Evolutionary conservation across 495 filamentous ascomycete genomes (phyloP).

Genomic region (Achaetomiella virescens): DNA sequence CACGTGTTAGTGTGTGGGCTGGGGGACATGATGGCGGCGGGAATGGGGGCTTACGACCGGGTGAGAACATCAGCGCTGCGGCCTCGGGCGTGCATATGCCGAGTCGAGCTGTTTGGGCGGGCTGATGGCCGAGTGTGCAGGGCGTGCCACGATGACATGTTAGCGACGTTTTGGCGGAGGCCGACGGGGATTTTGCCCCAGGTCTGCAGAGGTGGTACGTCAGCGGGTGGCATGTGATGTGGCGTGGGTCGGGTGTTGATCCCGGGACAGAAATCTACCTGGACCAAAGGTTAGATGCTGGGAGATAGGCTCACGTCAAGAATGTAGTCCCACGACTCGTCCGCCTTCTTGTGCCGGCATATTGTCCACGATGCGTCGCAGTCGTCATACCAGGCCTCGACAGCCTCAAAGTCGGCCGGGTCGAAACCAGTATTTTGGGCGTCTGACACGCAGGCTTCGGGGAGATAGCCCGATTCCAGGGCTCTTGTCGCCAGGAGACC

Average conservation of each 20-base stretch:
- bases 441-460: slow-evolving; percentile 13
- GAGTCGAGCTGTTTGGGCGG: not conserved
- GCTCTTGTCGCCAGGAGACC: not conserved
- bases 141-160: slow-evolving; percentile 13
- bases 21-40: not conserved
- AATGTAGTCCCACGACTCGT: slow-evolving; percentile 8
- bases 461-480: slow-evolving; percentile 14
- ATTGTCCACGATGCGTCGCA: slow-evolving; percentile 20
- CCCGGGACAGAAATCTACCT: no score
- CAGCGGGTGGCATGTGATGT: no score
- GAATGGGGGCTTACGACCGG: not conserved
- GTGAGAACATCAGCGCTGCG: slow-evolving; percentile 3
- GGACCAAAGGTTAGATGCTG: not conserved
- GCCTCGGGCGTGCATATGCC: slow-evolving; percentile 18
- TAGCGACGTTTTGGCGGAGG: slow-evolving; percentile 19
- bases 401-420: slow-evolving; percentile 11
- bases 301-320: slow-evolving; percentile 10
- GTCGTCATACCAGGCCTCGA: slow-evolving; percentile 18
- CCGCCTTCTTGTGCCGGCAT: slow-evolving; percentile 17
- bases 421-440: slow-evolving; percentile 10
- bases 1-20: not conserved
- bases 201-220: slow-evolving; percentile 11
- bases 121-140: not conserved
- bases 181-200: slow-evolving; percentile 21
- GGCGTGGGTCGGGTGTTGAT: no score